Percentiles rank a stretch among this genome's conserved stretches.
These are phyloP conservation scores for Trichoderma sp. DNA, from an alignment of 2,329 filamentous ascomycete species.

Conservation along the genomic window DNA sequence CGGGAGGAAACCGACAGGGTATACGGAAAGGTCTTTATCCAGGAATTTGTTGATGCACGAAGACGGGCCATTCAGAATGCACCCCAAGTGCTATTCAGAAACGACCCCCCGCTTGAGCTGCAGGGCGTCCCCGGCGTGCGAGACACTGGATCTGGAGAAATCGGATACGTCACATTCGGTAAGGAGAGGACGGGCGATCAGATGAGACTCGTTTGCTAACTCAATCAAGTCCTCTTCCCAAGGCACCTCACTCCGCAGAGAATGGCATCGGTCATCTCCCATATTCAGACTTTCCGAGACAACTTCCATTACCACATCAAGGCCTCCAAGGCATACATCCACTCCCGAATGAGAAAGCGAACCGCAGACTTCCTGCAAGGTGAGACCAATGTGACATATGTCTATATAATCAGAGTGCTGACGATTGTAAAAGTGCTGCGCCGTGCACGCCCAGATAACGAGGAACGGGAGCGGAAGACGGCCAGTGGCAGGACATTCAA, in stretches of 20 bases:
- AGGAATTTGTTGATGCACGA: slow-evolving; percentile 97
- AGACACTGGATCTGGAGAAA: slow-evolving; percentile 72
- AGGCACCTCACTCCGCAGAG: slow-evolving; percentile 87
- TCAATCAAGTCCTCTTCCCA: slow-evolving; percentile 76
- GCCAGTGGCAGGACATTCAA: slow-evolving; percentile 93
- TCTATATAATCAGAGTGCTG: slow-evolving; percentile 26
- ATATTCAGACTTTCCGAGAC: slow-evolving; percentile 99
- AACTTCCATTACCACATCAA: slow-evolving; percentile 99
- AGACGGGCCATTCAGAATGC: slow-evolving; percentile 96
- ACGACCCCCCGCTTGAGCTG: slow-evolving; percentile 88
- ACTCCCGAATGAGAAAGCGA: slow-evolving; percentile 94
- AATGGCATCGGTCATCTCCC: slow-evolving; percentile 92
- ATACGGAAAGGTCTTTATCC: slow-evolving; percentile 96
- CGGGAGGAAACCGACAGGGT: slow-evolving; percentile 96
- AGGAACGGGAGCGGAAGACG: slow-evolving; percentile 97
- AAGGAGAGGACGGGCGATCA: slow-evolving; percentile 28
- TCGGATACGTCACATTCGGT: slow-evolving; percentile 99
- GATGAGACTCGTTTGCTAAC: slow-evolving; percentile 23
- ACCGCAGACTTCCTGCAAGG: slow-evolving; percentile 98
- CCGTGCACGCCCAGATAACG: slow-evolving; percentile 87
- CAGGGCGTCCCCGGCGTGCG: slow-evolving; percentile 81
- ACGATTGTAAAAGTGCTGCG: slow-evolving; percentile 68
- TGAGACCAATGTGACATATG: slow-evolving; percentile 40
- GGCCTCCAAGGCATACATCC: slow-evolving; percentile 98
- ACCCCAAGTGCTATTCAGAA: slow-evolving; percentile 93